phyloP scores from a whole-genome alignment of 2,329 filamentous ascomycete genomes.

The Seiridium unicorne region DNA sequence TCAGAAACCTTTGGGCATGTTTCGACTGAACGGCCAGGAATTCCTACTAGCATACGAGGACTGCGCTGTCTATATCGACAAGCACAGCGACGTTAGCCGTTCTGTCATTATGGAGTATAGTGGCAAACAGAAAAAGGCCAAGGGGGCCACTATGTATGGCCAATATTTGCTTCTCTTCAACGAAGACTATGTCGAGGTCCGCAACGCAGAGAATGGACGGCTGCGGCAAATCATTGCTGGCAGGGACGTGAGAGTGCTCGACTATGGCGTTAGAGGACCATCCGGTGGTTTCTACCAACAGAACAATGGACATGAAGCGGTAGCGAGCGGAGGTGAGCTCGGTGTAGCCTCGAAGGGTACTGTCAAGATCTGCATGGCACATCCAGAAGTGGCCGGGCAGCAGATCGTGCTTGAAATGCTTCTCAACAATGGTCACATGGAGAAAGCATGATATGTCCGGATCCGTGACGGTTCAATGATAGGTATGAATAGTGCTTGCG shows the following conservation, averaged over 20 bases:
- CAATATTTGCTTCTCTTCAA: constrained; percentile 93
- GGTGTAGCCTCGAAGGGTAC: constrained; percentile 62
- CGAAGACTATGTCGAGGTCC: constrained; percentile 93
- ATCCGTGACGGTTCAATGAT: too few species aligned
- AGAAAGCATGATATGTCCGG: constrained; percentile 23
- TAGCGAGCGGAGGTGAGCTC: constrained; percentile 29
- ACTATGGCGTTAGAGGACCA: constrained; percentile 72
- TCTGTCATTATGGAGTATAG: constrained; percentile 98
- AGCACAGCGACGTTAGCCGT: constrained; percentile 92
- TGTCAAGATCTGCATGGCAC: constrained; percentile 93
- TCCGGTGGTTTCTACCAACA: constrained; percentile 44
- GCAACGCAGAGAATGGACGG: constrained; percentile 93
- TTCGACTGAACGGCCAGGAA: constrained; percentile 86
- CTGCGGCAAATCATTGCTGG: constrained; percentile 93
- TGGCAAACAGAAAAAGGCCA: constrained; percentile 77
- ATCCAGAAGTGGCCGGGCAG: constrained; percentile 79
- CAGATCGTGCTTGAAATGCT: constrained; percentile 92
- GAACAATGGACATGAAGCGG: constrained; percentile 25
- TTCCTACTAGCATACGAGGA: constrained; percentile 94
- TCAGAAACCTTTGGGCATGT: constrained; percentile 91
- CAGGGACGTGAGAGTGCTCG: constrained; percentile 83
- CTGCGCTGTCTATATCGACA: constrained; percentile 96
- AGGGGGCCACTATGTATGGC: constrained; percentile 83
- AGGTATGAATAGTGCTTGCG: background rate
- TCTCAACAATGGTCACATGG: constrained; percentile 79